phyloP scores from a whole-genome alignment of 1,284 basidiomycete genomes.

The Hemileia vastatrix region DNA sequence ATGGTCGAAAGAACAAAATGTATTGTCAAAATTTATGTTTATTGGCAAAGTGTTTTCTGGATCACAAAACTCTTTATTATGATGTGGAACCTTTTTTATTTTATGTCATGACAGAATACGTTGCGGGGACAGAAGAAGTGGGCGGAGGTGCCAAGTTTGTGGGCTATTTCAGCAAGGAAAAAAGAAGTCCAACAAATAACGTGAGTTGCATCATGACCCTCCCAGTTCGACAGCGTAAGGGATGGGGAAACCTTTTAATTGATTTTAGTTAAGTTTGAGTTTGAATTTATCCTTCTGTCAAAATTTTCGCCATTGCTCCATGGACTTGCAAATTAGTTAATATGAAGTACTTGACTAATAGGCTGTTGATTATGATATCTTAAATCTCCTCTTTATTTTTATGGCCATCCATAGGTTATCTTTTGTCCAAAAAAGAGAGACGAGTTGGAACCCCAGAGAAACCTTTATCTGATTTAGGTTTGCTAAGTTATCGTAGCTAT shows the following conservation, averaged over 20 bases:
- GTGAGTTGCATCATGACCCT: slow-evolving; percentile 99
- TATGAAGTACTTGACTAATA: too few species aligned
- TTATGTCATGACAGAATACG: slow-evolving; percentile 83
- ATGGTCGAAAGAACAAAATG: slow-evolving; percentile 97
- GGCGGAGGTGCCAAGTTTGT: slow-evolving; percentile 76
- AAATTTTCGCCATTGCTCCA: too few species aligned
- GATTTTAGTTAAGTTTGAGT: slow-evolving; percentile 76
- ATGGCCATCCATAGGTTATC: slow-evolving; percentile 59
- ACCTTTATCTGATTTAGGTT: slow-evolving; percentile 78
- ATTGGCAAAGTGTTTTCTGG: slow-evolving; percentile 97
- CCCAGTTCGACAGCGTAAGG: slow-evolving; percentile 83
- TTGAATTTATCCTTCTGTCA: neutral
- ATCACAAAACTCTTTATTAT: slow-evolving; percentile 99
- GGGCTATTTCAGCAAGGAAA: slow-evolving; percentile 99
- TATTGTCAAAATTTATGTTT: slow-evolving; percentile 99
- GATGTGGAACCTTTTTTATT: slow-evolving; percentile 99
- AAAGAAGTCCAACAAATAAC: slow-evolving; percentile 89
- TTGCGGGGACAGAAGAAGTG: slow-evolving; percentile 50
- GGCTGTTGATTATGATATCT: neutral
- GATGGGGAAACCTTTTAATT: slow-evolving; percentile 89
- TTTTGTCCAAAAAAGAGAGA: slow-evolving; percentile 88
- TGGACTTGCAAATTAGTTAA: too few species aligned
- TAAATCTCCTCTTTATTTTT: slow-evolving; percentile 1
- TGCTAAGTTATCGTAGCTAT: slow-evolving; percentile 85
- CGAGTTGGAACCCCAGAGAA: slow-evolving; percentile 81